Evolutionary conservation across 495 filamentous ascomycete species (phyloP).

Genomic region (Beverwykella pulmonaria): DNA sequence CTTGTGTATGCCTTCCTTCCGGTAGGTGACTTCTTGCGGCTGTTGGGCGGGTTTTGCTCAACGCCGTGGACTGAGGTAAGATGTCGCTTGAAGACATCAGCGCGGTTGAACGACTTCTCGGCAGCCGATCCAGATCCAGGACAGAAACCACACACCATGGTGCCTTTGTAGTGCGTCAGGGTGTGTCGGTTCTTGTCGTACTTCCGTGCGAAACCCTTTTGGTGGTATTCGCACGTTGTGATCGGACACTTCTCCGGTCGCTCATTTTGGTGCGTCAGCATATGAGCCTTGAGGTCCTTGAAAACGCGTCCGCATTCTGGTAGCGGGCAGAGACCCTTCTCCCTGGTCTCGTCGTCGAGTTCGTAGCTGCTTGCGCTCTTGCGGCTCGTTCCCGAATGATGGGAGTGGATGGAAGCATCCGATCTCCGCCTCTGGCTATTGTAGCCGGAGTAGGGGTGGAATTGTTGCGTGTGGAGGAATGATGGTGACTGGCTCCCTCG

Average conservation of each 20-base stretch:
- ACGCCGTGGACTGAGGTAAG: conserved; percentile 91
- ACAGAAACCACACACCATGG: conserved; percentile 98
- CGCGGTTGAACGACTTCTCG: conserved; percentile 98
- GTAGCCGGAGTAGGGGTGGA: conserved; percentile 46
- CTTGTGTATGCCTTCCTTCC: conserved; percentile 59
- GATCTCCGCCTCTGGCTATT: conserved; percentile 56
- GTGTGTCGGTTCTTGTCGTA: conserved; percentile 99
- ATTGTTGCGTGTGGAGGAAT: conserved; percentile 45
- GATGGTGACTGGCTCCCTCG: conserved; percentile 46
- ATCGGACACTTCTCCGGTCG: conserved; percentile 97
- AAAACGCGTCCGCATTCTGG: conserved; percentile 88
- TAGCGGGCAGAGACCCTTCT: conserved; percentile 76
- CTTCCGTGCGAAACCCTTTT: conserved; percentile 94
- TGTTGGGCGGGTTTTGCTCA: conserved; percentile 94
- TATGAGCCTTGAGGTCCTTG: conserved; percentile 93
- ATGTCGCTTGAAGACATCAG: conserved; percentile 98
- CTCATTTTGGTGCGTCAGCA: conserved; percentile 93
- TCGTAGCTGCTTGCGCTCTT: conserved; percentile 55
- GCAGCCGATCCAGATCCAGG: conserved; percentile 87
- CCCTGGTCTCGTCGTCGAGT: conserved; percentile 63
- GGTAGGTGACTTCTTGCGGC: conserved; percentile 78
- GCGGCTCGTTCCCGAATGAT: conserved; percentile 58
- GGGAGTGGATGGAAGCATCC: conserved; percentile 59
- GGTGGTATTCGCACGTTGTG: conserved; percentile 88
- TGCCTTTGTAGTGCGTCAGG: conserved; percentile 97